Evolutionary conservation across 352 stramenopile genomes (phyloP).

Genomic region (Phytophthora pinifolia): DNA sequence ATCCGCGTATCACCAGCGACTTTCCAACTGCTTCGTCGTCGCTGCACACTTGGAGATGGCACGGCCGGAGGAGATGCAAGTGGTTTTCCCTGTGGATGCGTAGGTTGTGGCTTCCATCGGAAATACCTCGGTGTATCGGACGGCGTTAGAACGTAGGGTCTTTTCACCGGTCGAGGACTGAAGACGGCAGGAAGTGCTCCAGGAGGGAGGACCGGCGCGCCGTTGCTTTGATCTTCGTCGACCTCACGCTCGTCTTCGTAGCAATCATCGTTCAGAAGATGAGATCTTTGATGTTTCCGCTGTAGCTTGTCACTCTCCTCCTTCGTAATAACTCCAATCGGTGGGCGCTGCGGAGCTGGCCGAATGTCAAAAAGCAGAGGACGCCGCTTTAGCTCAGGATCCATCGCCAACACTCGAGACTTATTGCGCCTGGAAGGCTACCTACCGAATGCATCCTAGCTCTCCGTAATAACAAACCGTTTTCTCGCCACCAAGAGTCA

Average conservation of each 20-base stretch:
- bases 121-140: slow-evolving; percentile 65
- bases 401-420: slow-evolving; percentile 34
- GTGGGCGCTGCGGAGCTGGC: slow-evolving; percentile 30
- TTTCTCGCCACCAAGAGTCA: slow-evolving; percentile 28
- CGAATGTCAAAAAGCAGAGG: slow-evolving; percentile 59
- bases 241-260: slow-evolving; percentile 17
- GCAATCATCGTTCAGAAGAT: slow-evolving; percentile 9
- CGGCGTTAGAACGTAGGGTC: slow-evolving; percentile 36
- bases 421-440: slow-evolving; percentile 3
- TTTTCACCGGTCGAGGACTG: slow-evolving; percentile 42
- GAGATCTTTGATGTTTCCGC: slow-evolving; percentile 17
- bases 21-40: slow-evolving; percentile 25
- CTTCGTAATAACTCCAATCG: slow-evolving; percentile 53
- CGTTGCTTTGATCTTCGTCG: background rate
- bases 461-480: slow-evolving; percentile 8
- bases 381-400: slow-evolving; percentile 52
- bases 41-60: slow-evolving; percentile 26
- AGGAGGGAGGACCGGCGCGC: slow-evolving; percentile 23
- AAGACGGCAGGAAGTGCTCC: slow-evolving; percentile 58
- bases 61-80: slow-evolving; percentile 1
- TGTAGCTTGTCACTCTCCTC: slow-evolving; percentile 45
- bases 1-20: background rate
- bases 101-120: slow-evolving; percentile 47
- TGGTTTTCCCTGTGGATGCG: slow-evolving; percentile 12
- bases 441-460: slow-evolving; percentile 8